phyloP scores from a whole-genome alignment of 495 filamentous ascomycete species.

The Penicillium angulare region DNA sequence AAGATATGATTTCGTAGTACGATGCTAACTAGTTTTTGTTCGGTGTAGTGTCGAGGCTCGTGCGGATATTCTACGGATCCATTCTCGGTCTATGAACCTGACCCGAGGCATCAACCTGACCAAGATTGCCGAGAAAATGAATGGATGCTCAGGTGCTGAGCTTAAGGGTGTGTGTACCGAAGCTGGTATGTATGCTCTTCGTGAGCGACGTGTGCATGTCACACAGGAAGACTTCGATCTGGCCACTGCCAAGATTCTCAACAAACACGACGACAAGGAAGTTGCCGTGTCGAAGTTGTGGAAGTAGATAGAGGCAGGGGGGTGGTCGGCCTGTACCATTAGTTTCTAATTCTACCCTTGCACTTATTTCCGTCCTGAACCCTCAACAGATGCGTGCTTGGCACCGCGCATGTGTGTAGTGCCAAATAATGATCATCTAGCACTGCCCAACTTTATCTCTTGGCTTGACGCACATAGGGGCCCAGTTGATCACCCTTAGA shows the following conservation, averaged over 20 bases:
- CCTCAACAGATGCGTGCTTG: no score
- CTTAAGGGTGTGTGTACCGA: slow-evolving; percentile 97
- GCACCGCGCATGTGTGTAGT: no score
- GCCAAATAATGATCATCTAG: not conserved
- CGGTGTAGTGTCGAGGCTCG: slow-evolving; percentile 74
- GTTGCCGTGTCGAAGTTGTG: slow-evolving; percentile 85
- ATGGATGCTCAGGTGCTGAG: slow-evolving; percentile 95
- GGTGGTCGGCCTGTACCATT: slow-evolving; percentile 28
- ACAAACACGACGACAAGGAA: slow-evolving; percentile 99
- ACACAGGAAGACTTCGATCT: slow-evolving; percentile 99
- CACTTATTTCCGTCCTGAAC: slow-evolving; percentile 7
- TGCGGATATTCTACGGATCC: slow-evolving; percentile 96
- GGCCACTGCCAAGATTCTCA: slow-evolving; percentile 97
- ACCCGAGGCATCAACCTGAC: slow-evolving; percentile 95
- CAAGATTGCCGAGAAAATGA: slow-evolving; percentile 99
- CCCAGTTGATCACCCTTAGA: no score
- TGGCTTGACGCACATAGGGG: not conserved
- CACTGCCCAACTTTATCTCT: not conserved
- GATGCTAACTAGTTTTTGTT: slow-evolving; percentile 16
- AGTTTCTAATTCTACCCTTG: slow-evolving; percentile 23
- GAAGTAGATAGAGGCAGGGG: slow-evolving; percentile 61
- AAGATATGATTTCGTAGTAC: not conserved
- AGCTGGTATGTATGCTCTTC: slow-evolving; percentile 94
- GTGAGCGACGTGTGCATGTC: slow-evolving; percentile 93
- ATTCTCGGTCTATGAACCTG: slow-evolving; percentile 96